Percentiles rank a stretch among this genome's conserved stretches.
These are phyloP conservation scores for Blastobotrys terrestris DNA, from an alignment of 805 yeast genomes.

Conservation along the genomic window DNA sequence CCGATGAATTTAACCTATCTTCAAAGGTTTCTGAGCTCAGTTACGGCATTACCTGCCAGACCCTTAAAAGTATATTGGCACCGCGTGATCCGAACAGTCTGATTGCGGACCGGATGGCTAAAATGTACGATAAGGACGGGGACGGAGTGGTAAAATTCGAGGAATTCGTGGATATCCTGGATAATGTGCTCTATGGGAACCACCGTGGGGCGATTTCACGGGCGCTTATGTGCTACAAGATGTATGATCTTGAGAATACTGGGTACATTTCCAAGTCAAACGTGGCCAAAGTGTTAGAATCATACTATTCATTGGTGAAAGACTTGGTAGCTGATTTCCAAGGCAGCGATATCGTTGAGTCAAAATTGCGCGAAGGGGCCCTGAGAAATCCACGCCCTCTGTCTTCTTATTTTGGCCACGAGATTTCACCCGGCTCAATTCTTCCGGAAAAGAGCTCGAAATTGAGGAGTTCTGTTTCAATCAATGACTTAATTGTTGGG, in stretches of 20 bases:
- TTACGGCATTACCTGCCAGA: neutral
- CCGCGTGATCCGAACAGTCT: constrained; percentile 1
- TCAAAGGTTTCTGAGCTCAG: neutral
- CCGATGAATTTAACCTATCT: neutral
- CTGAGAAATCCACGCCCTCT: neutral
- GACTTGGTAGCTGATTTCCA: neutral
- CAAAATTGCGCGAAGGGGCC: neutral
- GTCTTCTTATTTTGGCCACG: constrained; percentile 1
- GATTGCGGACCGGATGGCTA: constrained; percentile 5
- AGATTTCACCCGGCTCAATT: neutral
- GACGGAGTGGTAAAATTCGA: constrained; percentile 21
- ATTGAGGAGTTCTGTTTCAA: neutral
- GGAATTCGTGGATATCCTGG: constrained; percentile 13
- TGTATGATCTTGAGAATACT: constrained; percentile 5
- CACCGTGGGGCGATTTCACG: neutral
- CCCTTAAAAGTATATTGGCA: constrained; percentile 1
- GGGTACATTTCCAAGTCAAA: neutral
- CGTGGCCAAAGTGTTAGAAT: neutral
- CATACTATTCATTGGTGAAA: constrained; percentile 1
- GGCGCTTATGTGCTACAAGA: neutral
- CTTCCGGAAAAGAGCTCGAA: neutral
- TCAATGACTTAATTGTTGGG: neutral
- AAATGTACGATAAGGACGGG: constrained; percentile 17
- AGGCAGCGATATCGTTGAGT: neutral
- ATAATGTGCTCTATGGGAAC: neutral